phyloP scores from a whole-genome alignment of 768 basidiomycete species.

The Epithele typhae region DNA sequence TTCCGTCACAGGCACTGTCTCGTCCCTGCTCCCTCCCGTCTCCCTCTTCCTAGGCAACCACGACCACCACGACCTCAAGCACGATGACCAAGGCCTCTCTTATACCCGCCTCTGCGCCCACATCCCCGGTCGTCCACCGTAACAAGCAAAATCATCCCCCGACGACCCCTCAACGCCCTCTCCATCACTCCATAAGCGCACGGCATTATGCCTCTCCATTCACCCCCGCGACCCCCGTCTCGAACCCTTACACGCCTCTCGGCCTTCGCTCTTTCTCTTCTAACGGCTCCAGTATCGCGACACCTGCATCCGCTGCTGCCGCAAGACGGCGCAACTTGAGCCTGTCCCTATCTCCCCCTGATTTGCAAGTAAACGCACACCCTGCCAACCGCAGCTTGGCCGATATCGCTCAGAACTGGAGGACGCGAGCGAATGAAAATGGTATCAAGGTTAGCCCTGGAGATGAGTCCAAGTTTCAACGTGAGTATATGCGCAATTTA shows the following conservation, averaged over 20 bases:
- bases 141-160: conserved; percentile 37
- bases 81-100: conserved; percentile 25
- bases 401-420: conserved; percentile 67
- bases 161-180: conserved; percentile 60
- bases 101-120: conserved; percentile 40
- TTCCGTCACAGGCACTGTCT: conserved; percentile 13
- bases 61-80: conserved; percentile 11
- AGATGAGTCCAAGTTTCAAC: conserved; percentile 37
- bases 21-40: conserved; percentile 7
- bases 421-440: conserved; percentile 64
- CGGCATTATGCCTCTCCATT: conserved; percentile 53
- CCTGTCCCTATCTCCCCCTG: conserved; percentile 39
- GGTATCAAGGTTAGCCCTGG: conserved; percentile 60
- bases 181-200: conserved; percentile 20
- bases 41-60: conserved; percentile 16
- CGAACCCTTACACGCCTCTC: conserved; percentile 64
- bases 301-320: conserved; percentile 46
- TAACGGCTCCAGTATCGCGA: conserved; percentile 49
- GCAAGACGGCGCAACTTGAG: conserved; percentile 34
- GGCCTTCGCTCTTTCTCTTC: conserved; percentile 61
- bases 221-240: conserved; percentile 49
- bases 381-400: conserved; percentile 46
- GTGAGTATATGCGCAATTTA: conserved; percentile 25
- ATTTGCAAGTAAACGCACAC: conserved; percentile 24
- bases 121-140: conserved; percentile 37